Evolutionary conservation across 1,284 basidiomycete species (phyloP).

Genomic region (Vanrija pseudolonga): DNA sequence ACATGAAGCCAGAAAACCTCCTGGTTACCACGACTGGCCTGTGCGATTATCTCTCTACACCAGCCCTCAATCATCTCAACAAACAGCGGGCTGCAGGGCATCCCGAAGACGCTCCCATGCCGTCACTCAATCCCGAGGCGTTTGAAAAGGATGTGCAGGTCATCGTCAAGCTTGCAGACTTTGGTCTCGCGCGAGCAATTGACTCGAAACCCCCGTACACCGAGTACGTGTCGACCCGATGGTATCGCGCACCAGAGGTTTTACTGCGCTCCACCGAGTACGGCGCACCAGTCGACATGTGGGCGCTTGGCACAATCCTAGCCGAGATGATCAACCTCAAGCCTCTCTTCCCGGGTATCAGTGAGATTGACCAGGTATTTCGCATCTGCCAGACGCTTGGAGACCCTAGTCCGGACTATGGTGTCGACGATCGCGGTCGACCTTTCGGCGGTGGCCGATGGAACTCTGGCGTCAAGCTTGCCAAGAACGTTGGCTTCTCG

Average conservation of each 20-base stretch:
- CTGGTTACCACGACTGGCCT: slow-evolving; percentile 98
- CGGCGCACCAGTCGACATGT: slow-evolving; percentile 96
- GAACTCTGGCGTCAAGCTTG: slow-evolving; percentile 79
- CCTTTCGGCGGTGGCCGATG: slow-evolving; percentile 82
- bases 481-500: slow-evolving; percentile 76
- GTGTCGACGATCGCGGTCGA: slow-evolving; percentile 66
- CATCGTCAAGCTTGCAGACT: slow-evolving; percentile 97
- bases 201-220: slow-evolving; percentile 89
- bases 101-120: too few relatives aligned
- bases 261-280: slow-evolving; percentile 87
- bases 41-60: slow-evolving; percentile 76
- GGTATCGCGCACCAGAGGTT: slow-evolving; percentile 99
- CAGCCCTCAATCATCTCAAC: slow-evolving; percentile 37
- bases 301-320: slow-evolving; percentile 98
- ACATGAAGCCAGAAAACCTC: slow-evolving; percentile 99
- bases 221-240: slow-evolving; percentile 96
- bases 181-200: slow-evolving; percentile 92
- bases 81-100: slow-evolving; percentile 1
- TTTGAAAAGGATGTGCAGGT: slow-evolving; percentile 89
- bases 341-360: slow-evolving; percentile 95
- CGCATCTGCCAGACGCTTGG: slow-evolving; percentile 87
- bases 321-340: slow-evolving; percentile 93
- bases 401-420: slow-evolving; percentile 83
- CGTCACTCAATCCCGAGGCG: neutral
- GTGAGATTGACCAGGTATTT: slow-evolving; percentile 88